Base-by-base conservation (phyloP, 306 rosid species). In the Vicia sativa region DNA sequence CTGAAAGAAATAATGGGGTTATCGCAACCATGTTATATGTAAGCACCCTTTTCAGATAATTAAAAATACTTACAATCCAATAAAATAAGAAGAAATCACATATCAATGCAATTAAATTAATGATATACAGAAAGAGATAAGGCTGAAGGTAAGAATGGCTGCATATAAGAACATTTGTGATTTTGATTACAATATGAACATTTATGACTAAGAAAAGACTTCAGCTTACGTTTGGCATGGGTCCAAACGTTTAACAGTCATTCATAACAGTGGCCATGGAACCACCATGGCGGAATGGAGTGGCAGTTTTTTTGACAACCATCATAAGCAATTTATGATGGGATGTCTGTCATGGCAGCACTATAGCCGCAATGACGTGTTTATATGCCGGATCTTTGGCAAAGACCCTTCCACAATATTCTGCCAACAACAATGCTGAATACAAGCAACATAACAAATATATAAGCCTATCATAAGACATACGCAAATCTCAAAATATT, bases 1-100 rank as follows among this genome's bases (percentile, higher is more conserved):
- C 97, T 88, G 87, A 23, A 79, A 72, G 43, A 71, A 74, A 46
- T 35, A 66, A 59, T 6, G 18, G n/a, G 58, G 55, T 64, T 21
- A 78, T 46, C 29, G n/a, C 35, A 64, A 48, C 39, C 43, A 34
- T 45, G 29, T 26, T 53, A 19, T 3, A 62, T 59, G 65, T 11
- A 45, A 41, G 65, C 58, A 54, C 55, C 67, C 15, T 56, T 56
- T 23, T 60, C 18, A 69, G 7, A 13, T 35, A 34, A 61, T 44
- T 29, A 67, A 35, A 19, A 59, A 60, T 53, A 7, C 25, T 29
- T 44, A 11, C 37, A 55, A 44, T 52, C 42, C 26, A 54, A 29
- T 34, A 41, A 13, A 65, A 65, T 45, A 28, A 26, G 37, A 14
- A 59, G 19, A 62, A 73, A 78, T 8, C 42, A 59, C 28, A 60